Percentiles rank a stretch among this genome's conserved stretches.
Evolutionary conservation across 2,329 filamentous ascomycete genomes (phyloP).

Genomic region (Talaromyces funiculosus): DNA sequence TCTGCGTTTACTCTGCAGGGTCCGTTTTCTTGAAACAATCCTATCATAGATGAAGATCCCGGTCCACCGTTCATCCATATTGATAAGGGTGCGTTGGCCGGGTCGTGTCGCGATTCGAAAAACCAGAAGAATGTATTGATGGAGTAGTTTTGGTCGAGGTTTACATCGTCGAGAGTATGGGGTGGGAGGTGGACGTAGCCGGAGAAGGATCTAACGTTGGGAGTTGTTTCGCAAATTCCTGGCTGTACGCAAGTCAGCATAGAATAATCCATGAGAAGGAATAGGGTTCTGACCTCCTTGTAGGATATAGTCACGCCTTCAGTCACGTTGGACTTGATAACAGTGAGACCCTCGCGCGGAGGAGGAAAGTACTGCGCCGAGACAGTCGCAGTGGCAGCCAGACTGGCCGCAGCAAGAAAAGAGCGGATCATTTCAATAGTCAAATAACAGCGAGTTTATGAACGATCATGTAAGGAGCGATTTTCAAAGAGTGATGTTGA

Average conservation of each 20-base stretch:
- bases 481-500: background rate
- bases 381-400: constrained; percentile 18
- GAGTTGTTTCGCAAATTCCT: constrained; percentile 53
- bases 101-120: constrained; percentile 49
- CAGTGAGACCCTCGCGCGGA: constrained; percentile 35
- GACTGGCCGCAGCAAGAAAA: background rate
- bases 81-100: constrained; percentile 38
- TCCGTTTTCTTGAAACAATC: constrained; percentile 40
- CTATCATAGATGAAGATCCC: constrained; percentile 40
- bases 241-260: constrained; percentile 24
- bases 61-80: constrained; percentile 47
- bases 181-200: constrained; percentile 56
- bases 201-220: constrained; percentile 52
- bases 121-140: constrained; percentile 65
- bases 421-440: constrained; percentile 7
- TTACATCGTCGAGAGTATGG: constrained; percentile 34
- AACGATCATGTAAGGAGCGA: background rate
- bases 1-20: constrained; percentile 40
- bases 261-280: background rate
- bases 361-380: constrained; percentile 38
- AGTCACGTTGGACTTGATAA: constrained; percentile 39
- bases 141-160: constrained; percentile 47
- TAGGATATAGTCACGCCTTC: constrained; percentile 42
- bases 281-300: constrained; percentile 34
- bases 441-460: background rate